These are phyloP conservation scores for Aureobasidium sp. DNA, from an alignment of 2,329 filamentous ascomycete genomes.

Conservation along the genomic window DNA sequence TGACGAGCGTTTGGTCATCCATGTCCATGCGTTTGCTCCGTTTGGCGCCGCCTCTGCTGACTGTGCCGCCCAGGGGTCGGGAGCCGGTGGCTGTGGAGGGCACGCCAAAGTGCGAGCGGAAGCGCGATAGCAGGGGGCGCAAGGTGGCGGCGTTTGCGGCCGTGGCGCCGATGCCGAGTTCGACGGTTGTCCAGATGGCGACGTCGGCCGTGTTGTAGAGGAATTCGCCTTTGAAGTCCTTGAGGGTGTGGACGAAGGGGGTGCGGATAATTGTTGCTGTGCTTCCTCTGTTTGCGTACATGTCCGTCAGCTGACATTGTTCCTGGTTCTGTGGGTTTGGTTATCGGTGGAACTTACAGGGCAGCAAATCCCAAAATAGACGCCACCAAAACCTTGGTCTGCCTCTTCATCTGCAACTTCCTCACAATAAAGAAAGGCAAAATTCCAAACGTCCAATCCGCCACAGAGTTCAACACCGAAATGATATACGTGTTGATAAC, in stretches of 20 bases:
- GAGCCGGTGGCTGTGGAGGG: neutral
- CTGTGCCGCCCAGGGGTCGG: neutral
- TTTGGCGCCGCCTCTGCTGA: neutral
- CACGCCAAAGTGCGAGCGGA: neutral
- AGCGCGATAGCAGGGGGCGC: slow-evolving; percentile 35
- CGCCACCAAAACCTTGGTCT: slow-evolving; percentile 31
- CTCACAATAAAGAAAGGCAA: slow-evolving; percentile 35
- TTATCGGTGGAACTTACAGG: slow-evolving; percentile 30
- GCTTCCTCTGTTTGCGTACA: slow-evolving; percentile 34
- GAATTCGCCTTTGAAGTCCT: slow-evolving; percentile 33
- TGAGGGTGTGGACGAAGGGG: slow-evolving; percentile 32
- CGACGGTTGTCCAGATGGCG: slow-evolving; percentile 27
- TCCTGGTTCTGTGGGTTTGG: slow-evolving; percentile 26
- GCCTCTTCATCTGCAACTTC: slow-evolving; percentile 31
- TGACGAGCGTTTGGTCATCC: neutral
- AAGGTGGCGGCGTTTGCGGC: slow-evolving; percentile 42
- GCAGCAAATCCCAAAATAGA: slow-evolving; percentile 33
- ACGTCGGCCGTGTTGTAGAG: slow-evolving; percentile 36
- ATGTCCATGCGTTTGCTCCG: neutral
- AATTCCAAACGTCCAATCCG: slow-evolving; percentile 34
- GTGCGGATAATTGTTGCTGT: slow-evolving; percentile 41
- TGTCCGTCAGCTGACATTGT: slow-evolving; percentile 7
- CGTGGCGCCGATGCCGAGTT: slow-evolving; percentile 27
- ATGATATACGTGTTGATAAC: slow-evolving; percentile 32
- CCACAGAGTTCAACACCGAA: slow-evolving; percentile 31